Evolutionary conservation across 1,284 basidiomycete genomes (phyloP), one percentile per base, ranked within the genome.

Genomic region (Irpex sp.): DNA sequence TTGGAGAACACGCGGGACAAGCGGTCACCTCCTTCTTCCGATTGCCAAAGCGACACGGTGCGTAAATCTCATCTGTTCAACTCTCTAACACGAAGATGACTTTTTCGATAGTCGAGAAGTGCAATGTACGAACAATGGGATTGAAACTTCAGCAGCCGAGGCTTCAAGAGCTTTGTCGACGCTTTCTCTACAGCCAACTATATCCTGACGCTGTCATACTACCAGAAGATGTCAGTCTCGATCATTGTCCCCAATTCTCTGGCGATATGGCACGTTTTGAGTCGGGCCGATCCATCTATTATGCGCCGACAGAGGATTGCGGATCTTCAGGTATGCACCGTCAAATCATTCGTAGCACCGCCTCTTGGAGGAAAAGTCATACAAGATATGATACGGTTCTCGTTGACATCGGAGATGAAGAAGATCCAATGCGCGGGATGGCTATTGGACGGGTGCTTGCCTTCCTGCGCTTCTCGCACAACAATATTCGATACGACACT

Each of bases 291-390:
- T 67, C 73, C 0, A 67, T 58, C 49, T 70, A 71, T 51, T 73
- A 69, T 66, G 69, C 70, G 0, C 76, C 73, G 0, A 77, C 74
- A 51, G 68, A 78, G 57, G 59, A 69, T 2, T 59, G 34, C 31
- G 63, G 65, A 0, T 34, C 26, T 0, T n/a, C 37, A 9, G 65
- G 65, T 1, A 66, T 66, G 65, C 36, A 47, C 17, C 51, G 19
- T 5, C 61, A 66, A 44, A n/a, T 17, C 26, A 62, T 66, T 15
- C 56, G 38, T 1, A 55, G 57, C 5, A 37, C 38, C 0, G 63
- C 61, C 5, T 55, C 44, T n/a, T 66, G 63, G 63, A 13, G 54
- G 9, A 54, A 51, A 13, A 58, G 37, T 21, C 7, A 19, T 5
- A 34, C 51, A 5, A 56, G 64, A 4, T 49, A 47, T 11, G 64